A percentile compares a stretch with the other conserved stretches of the same genome.
Conservation (phyloP, 768 basidiomycete species). For the Gloeostereum incarnatum region DNA sequence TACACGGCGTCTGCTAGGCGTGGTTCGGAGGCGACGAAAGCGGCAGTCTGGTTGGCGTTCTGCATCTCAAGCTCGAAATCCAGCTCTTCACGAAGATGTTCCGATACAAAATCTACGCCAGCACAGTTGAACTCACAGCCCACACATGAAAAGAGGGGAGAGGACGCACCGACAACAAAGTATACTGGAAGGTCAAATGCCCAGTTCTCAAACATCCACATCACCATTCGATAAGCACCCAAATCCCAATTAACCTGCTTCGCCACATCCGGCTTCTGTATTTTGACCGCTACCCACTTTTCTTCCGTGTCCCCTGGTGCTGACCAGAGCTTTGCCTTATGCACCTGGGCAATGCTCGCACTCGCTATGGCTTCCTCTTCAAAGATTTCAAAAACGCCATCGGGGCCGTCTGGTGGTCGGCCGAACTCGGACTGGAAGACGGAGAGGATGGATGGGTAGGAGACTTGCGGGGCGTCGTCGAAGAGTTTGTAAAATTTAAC, state of each 20-base stretch:
- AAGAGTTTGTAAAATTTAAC: constrained; percentile 76
- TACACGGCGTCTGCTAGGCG: constrained; percentile 61
- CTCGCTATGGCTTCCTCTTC: constrained; percentile 73
- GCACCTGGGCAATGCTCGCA: constrained; percentile 91
- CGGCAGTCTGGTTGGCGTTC: constrained; percentile 65
- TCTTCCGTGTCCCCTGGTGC: constrained; percentile 27
- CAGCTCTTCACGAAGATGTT: constrained; percentile 76
- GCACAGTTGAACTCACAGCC: too few relatives aligned
- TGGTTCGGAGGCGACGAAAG: constrained; percentile 62
- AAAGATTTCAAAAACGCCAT: constrained; percentile 72
- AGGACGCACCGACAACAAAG: constrained; percentile 58
- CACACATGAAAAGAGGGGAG: neutral
- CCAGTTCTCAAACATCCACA: constrained; percentile 74
- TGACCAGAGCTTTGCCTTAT: constrained; percentile 55
- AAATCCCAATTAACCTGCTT: constrained; percentile 86
- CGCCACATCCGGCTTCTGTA: constrained; percentile 83
- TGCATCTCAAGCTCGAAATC: constrained; percentile 74
- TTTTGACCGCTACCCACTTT: constrained; percentile 85
- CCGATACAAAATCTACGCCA: constrained; percentile 60
- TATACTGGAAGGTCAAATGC: constrained; percentile 83
- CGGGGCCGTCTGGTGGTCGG: constrained; percentile 50
- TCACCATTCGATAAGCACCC: constrained; percentile 55
- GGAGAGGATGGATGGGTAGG: constrained; percentile 54
- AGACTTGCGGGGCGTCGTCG: constrained; percentile 82
- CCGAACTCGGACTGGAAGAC: constrained; percentile 70